These are phyloP conservation scores for Saturnispora quitensis DNA, from an alignment of 805 yeast species.

Conservation along the genomic window DNA sequence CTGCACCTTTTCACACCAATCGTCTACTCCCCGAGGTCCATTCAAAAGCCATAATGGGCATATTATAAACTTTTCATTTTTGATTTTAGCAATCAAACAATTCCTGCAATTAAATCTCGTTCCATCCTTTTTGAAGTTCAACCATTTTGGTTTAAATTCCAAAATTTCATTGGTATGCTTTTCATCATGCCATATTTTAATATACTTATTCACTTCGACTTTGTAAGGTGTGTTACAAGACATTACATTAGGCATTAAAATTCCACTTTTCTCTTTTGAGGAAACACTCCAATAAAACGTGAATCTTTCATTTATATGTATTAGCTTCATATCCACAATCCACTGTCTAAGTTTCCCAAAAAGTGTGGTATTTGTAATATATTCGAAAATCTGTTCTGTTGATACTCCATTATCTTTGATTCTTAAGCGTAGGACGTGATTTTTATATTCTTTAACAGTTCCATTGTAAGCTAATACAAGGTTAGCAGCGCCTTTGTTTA, in stretches of 20 bases:
- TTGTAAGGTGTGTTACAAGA: neutral
- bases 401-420: constrained; percentile 28
- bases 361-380: constrained; percentile 21
- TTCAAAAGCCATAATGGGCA: constrained; percentile 35
- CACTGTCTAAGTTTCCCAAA: constrained; percentile 13
- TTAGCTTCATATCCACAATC: constrained; percentile 11
- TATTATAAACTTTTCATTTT: constrained; percentile 26
- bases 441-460: constrained; percentile 21
- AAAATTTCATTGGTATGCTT: constrained; percentile 16
- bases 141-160: constrained; percentile 48
- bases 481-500: constrained; percentile 43
- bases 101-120: constrained; percentile 33
- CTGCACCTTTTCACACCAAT: constrained; percentile 25
- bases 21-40: constrained; percentile 19
- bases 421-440: constrained; percentile 33
- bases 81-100: constrained; percentile 31
- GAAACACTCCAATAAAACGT: neutral
- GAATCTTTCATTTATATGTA: neutral
- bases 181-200: constrained; percentile 13
- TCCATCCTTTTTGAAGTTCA: constrained; percentile 5
- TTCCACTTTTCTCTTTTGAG: constrained; percentile 15
- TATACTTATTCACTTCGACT: constrained; percentile 20
- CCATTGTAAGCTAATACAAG: constrained; percentile 37
- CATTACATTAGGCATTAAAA: constrained; percentile 23
- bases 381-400: constrained; percentile 34